Percentiles rank a stretch among this genome's conserved stretches.
Conservation (phyloP, 495 filamentous ascomycete species). For the Penicillium robsamsonii region DNA sequence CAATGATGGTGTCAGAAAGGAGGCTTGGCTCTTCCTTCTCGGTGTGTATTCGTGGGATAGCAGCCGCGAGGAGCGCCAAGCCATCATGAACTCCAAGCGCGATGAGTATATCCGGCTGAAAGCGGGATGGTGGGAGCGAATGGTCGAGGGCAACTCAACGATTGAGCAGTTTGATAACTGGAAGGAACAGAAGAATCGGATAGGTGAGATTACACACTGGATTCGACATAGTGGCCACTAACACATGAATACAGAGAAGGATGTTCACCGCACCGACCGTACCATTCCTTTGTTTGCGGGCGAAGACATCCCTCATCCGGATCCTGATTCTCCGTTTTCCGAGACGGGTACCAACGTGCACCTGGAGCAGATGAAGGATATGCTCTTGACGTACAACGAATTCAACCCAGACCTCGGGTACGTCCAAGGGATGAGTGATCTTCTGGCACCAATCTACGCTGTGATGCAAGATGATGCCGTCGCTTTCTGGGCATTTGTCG, state of each 20-base stretch:
- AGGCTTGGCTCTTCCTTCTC: constrained; percentile 93
- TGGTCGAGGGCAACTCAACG: constrained; percentile 75
- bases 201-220: constrained; percentile 60
- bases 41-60: constrained; percentile 92
- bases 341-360: constrained; percentile 92
- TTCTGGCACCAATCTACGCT: constrained; percentile 93
- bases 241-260: constrained; percentile 69
- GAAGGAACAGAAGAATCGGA: constrained; percentile 89
- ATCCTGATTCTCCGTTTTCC: constrained; percentile 93
- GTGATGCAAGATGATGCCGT: constrained; percentile 95
- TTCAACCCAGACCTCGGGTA: constrained; percentile 92
- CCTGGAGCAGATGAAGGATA: constrained; percentile 97
- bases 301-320: constrained; percentile 96
- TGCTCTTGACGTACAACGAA: constrained; percentile 97
- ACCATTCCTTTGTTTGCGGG: constrained; percentile 90
- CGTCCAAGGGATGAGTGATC: constrained; percentile 97
- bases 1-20: constrained; percentile 87
- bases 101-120: constrained; percentile 95
- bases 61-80: constrained; percentile 73
- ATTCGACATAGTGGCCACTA: constrained; percentile 1
- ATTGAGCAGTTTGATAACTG: constrained; percentile 85
- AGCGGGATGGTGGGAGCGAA: constrained; percentile 92
- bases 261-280: constrained; percentile 95
- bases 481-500: constrained; percentile 95
- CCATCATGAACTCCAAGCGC: constrained; percentile 75